Evolutionary conservation across 495 filamentous ascomycete species (phyloP).

Genomic region (Trichoderma erinaceum): DNA sequence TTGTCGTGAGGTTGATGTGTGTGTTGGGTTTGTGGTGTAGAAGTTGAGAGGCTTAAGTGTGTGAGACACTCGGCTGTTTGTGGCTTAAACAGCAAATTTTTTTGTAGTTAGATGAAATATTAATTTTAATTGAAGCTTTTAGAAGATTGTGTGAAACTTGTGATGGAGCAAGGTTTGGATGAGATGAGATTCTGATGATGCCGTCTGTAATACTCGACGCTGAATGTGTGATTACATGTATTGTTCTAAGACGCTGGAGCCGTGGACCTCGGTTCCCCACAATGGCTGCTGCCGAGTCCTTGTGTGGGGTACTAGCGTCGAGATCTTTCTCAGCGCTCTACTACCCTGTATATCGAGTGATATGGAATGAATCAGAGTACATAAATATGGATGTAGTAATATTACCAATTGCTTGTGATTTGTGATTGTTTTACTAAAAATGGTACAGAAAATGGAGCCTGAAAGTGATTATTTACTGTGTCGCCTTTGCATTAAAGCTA

Average conservation of each 20-base stretch:
- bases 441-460: too few species aligned
- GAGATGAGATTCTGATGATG: too few species aligned
- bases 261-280: slow-evolving; percentile 8
- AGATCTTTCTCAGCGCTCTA: too few species aligned
- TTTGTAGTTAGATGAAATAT: neutral
- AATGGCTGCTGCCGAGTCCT: neutral
- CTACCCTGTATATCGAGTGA: neutral
- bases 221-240: neutral
- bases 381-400: too few species aligned
- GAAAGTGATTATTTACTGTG: too few species aligned
- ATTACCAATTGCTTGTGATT: too few species aligned
- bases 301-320: neutral
- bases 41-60: neutral
- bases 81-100: neutral
- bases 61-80: neutral
- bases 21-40: neutral
- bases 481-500: too few species aligned
- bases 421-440: too few species aligned
- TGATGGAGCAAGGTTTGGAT: too few species aligned
- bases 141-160: too few species aligned
- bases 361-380: neutral
- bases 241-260: neutral
- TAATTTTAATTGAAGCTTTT: too few species aligned
- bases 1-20: neutral
- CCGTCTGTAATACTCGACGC: too few species aligned